Base-by-base conservation (phyloP, 805 yeast genomes). In the Candida xiaguanensis region DNA sequence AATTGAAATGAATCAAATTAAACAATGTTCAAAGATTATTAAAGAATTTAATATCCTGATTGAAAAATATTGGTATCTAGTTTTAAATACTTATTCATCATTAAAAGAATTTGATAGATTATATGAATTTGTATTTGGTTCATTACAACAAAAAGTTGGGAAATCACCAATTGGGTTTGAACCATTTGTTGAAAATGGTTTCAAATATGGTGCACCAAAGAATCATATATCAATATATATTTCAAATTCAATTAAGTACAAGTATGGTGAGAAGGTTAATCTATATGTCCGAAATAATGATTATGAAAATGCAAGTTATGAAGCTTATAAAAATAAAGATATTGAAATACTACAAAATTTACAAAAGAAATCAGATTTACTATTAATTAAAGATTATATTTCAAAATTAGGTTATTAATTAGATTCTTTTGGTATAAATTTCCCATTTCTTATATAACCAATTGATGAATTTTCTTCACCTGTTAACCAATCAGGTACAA, bases 101-200 rank as follows among this genome's bases (percentile, higher is more conserved):
- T 8, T 46, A 2, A 49, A 47, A 7, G 62, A 67, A 13, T 67
- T 66, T 45, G 69, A 66, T 17, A 47, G 58, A 22, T 49, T 68
- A 17, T 56, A 60, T 42, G 56, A 58, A 39, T 66, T 67, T 43
- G 54, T 63, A 4, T 27, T 44, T 20, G 50, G 52, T 11, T 29
- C 47, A 11, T 46, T 45, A 9, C 41, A 35, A 30, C 40, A 49
- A 12, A 53, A 59, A 1, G 68, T 65, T 32, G 43, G 52, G 20
- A 81, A 77, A 44, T 77, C 93, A 0, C 84, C 86, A 0, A 84
- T 88, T 30, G 89, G 91, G 0, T 82, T 81, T 43, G 72, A 70
- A 43, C 80, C 83, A 0, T 80, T 88, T 46, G 84, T 69, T 40
- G 64, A 72, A 12, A 74, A 76, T 27, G 71, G 82, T 27, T 50